Evolutionary conservation across 805 yeast species (phyloP), one percentile per base, ranked within the genome.

Genomic region (Yarrowia sp.): DNA sequence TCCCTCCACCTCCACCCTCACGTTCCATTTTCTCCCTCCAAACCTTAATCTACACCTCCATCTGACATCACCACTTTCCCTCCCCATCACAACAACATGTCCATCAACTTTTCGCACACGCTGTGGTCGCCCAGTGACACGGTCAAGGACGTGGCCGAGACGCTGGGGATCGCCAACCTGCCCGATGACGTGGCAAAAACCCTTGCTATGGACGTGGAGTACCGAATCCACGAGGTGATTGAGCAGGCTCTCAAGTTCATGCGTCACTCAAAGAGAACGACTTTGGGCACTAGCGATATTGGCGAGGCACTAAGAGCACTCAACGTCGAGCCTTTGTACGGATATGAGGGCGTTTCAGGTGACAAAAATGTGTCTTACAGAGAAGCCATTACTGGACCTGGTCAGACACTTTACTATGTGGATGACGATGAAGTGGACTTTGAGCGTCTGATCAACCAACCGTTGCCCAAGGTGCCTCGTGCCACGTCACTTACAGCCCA

Each of bases 151-250:
- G 97, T 90, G 14, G 97, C 98, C 0, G 99, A 95, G 73, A 84
- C 91, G 2, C 79, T 95, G 10, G 99, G 99, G 1, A 81, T 95
- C 41, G 76, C 81, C 3, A 76, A 75, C 43, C 79, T 95, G 55
- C 89, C 90, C 36, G 98, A 93, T 64, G 99, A 96, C 67, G 96
- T 93, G 1, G 89, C 97, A 55, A 90, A 91, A 73, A 90, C 95
- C 68, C 79, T 95, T 67, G 98, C 99, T 7, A 95, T 95, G 99
- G 99, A 95, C 74, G 96, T 95, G n/a, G 99, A 95, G 77, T 95
- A 96, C 75, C 84, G 99, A 68, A 90, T 95, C 69, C 93, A 93
- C 74, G 98, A 95, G 77, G 89, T 95, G 43, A 79, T 96, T 67
- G 99, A 95, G 74, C 96, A 95, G 69, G 98, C 99, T 18, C 85